Conservation (phyloP, 2,329 filamentous ascomycete genomes). For the Cladosporium sphaerospermum region DNA sequence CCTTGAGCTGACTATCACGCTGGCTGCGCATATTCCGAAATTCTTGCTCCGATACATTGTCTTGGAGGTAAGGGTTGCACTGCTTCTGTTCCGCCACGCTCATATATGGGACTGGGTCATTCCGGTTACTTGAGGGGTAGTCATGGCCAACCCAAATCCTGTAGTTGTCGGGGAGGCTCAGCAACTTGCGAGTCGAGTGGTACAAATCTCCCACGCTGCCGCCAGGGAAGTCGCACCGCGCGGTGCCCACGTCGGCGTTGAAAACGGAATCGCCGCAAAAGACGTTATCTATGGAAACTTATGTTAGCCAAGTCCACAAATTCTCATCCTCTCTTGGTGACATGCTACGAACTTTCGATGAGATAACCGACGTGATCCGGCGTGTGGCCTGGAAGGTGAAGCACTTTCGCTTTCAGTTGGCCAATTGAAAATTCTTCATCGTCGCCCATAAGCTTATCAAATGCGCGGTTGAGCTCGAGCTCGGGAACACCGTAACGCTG, state of each 20-base stretch:
- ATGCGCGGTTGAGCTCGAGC: conserved; percentile 42
- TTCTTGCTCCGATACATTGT: conserved; percentile 23
- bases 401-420: conserved; percentile 36
- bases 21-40: conserved; percentile 31
- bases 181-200: conserved; percentile 24
- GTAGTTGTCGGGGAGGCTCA: conserved; percentile 24
- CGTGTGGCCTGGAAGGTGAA: conserved; percentile 56
- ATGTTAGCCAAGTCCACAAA: conserved; percentile 2
- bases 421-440: conserved; percentile 50
- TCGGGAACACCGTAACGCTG: conserved; percentile 42
- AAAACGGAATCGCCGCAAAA: conserved; percentile 33
- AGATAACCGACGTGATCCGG: conserved; percentile 56
- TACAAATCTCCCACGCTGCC: conserved; percentile 27
- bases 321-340: not conserved
- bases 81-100: conserved; percentile 32
- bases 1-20: conserved; percentile 27
- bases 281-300: conserved; percentile 25
- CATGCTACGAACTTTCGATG: conserved; percentile 34
- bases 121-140: conserved; percentile 20
- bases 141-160: conserved; percentile 34
- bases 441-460: conserved; percentile 50
- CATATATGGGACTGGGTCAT: conserved; percentile 21
- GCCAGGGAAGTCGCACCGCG: conserved; percentile 33
- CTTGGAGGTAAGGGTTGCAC: conserved; percentile 31
- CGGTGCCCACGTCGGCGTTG: conserved; percentile 30